Conservation (phyloP, 2,329 filamentous ascomycete species). For the Elsinoe perseae region DNA sequence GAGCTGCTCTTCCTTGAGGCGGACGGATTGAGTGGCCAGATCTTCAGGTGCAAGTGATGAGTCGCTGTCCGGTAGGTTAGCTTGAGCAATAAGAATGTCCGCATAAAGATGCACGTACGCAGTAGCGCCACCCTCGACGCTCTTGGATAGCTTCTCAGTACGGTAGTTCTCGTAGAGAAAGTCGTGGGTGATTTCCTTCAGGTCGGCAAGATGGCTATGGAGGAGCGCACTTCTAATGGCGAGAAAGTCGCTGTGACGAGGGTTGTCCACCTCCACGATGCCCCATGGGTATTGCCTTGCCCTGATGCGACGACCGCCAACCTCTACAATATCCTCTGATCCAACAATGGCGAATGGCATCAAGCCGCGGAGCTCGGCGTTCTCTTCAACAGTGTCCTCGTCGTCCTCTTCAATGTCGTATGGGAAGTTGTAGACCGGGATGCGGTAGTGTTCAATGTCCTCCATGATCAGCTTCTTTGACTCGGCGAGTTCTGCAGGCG, state of each 20-base stretch:
- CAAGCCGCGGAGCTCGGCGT: conserved; percentile 89
- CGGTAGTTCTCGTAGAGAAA: conserved; percentile 99
- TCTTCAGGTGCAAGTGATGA: conserved; percentile 97
- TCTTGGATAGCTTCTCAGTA: conserved; percentile 99
- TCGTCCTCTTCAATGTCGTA: conserved; percentile 99
- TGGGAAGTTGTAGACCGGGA: conserved; percentile 99
- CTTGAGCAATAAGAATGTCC: conserved; percentile 5
- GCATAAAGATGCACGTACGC: conserved; percentile 56
- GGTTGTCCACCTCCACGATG: conserved; percentile 98
- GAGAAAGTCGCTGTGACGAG: conserved; percentile 95
- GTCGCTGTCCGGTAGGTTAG: conserved; percentile 44
- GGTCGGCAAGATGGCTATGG: conserved; percentile 93
- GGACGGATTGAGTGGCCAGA: conserved; percentile 90
- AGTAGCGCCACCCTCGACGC: conserved; percentile 81
- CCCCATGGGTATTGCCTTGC: conserved; percentile 98
- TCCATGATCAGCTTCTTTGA: conserved; percentile 99
- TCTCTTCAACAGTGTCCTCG: conserved; percentile 98
- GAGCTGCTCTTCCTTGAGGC: conserved; percentile 98
- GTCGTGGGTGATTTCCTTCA: conserved; percentile 99
- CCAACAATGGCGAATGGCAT: conserved; percentile 99
- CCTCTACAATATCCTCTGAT: conserved; percentile 90
- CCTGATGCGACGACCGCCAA: conserved; percentile 83
- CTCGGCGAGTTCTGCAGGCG: conserved; percentile 90
- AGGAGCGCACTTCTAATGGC: conserved; percentile 93
- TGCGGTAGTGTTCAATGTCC: conserved; percentile 99